Evolutionary conservation across 2,329 filamentous ascomycete genomes (phyloP).

Genomic region (Ophiostoma perfectum): DNA sequence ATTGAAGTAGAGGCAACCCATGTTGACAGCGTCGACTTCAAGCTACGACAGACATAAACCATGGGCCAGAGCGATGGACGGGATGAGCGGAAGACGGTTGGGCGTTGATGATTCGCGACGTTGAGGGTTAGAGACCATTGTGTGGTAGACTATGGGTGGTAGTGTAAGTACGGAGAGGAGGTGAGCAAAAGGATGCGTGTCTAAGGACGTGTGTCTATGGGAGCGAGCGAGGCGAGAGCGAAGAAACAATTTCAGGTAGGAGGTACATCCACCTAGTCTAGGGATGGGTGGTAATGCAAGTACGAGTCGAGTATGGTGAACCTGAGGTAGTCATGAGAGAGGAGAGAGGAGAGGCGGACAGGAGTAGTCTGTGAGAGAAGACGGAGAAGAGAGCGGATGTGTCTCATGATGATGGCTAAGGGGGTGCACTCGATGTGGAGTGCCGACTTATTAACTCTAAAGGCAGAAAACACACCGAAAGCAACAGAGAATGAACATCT

Average conservation of each 20-base stretch:
- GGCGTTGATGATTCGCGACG: constrained; percentile 2
- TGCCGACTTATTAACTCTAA: neutral
- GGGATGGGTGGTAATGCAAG: neutral
- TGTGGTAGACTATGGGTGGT: neutral
- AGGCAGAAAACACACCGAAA: neutral
- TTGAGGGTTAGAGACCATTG: neutral
- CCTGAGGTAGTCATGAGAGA: neutral
- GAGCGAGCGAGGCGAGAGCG: neutral
- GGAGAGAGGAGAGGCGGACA: neutral
- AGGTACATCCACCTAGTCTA: neutral
- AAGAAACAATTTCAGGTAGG: constrained; percentile 1
- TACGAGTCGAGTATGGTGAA: neutral
- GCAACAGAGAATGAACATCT: neutral
- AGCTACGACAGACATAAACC: neutral
- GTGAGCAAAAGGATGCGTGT: neutral
- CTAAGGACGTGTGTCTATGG: too few species aligned
- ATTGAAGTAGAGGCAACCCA: too few species aligned
- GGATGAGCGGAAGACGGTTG: neutral
- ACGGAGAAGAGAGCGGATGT: neutral
- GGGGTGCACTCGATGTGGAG: constrained; percentile 1
- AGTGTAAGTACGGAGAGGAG: neutral
- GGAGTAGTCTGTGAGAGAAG: neutral
- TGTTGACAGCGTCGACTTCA: too few species aligned
- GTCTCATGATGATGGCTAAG: neutral
- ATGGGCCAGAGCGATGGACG: too few species aligned